These are phyloP conservation scores for Tillandsia fasciculata DNA, from an alignment of 176 grass and related monocot species.

Conservation along the genomic window DNA sequence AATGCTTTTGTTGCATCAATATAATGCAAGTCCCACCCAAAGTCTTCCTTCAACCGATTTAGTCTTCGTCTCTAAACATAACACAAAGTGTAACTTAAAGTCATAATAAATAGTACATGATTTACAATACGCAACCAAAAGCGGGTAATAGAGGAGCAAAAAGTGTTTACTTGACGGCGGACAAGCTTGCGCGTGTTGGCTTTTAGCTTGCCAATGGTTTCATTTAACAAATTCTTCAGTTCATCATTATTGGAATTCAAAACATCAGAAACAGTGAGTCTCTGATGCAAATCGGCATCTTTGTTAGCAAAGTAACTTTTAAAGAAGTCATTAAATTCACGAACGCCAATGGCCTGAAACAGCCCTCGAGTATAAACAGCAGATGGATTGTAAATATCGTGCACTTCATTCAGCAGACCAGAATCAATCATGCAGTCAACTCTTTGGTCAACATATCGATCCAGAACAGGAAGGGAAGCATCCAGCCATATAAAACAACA, in stretches of 20 bases:
- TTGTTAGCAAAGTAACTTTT: conserved; percentile 34
- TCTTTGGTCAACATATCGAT: conserved; percentile 61
- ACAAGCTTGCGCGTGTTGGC: conserved; percentile 73
- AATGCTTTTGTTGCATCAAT: conserved; percentile 82
- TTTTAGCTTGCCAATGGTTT: conserved; percentile 68
- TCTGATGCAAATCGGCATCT: conserved; percentile 10
- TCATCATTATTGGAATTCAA: conserved; percentile 25
- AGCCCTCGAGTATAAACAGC: conserved; percentile 73
- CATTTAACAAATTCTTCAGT: conserved; percentile 51
- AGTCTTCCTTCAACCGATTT: conserved; percentile 49
- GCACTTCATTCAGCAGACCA: conserved; percentile 67
- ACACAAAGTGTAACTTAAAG: not conserved
- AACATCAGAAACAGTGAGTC: conserved; percentile 7
- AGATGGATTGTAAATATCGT: conserved; percentile 49
- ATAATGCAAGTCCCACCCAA: conserved; percentile 71
- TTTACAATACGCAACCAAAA: not conserved
- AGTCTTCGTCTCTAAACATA: conserved; percentile 45
- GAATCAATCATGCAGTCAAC: conserved; percentile 76
- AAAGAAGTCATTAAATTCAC: conserved; percentile 81
- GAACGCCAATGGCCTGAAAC: conserved; percentile 77
- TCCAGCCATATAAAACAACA: conserved; percentile 94
- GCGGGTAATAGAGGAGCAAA: not conserved
- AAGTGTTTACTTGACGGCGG: conserved; percentile 65
- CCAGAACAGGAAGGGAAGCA: conserved; percentile 60
- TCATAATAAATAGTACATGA: not conserved